phyloP scores from a whole-genome alignment of 805 yeast genomes.

The Ascoidea asiatica region DNA sequence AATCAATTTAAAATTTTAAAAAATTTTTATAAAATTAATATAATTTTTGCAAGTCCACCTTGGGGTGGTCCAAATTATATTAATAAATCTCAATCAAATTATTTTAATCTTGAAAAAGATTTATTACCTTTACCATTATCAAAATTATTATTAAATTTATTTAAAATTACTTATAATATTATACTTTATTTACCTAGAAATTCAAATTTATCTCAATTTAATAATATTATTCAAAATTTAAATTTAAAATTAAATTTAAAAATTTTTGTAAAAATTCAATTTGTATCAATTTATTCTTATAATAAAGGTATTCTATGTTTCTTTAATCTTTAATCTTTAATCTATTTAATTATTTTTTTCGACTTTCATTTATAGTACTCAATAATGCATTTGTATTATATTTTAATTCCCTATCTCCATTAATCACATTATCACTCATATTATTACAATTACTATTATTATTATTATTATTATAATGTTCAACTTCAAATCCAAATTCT shows the following conservation, averaged over 20 bases:
- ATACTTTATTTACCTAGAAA: slow-evolving; percentile 55
- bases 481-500: too few species aligned
- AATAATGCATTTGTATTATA: neutral
- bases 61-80: slow-evolving; percentile 75
- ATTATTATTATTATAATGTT: too few species aligned
- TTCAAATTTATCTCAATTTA: slow-evolving; percentile 37
- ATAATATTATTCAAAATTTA: slow-evolving; percentile 29
- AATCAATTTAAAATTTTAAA: slow-evolving; percentile 2
- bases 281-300: too few species aligned
- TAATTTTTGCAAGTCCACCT: slow-evolving; percentile 69
- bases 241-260: too few species aligned
- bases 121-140: slow-evolving; percentile 35
- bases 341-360: too few species aligned
- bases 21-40: slow-evolving; percentile 21
- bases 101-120: slow-evolving; percentile 31
- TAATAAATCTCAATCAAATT: slow-evolving; percentile 16
- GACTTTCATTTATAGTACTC: neutral
- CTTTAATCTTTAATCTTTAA: too few species aligned
- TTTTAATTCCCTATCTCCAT: too few species aligned
- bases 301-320: too few species aligned
- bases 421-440: neutral
- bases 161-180: slow-evolving; percentile 29
- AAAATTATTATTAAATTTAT: slow-evolving; percentile 28
- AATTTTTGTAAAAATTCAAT: slow-evolving; percentile 29
- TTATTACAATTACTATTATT: neutral